Base-by-base conservation (phyloP, 2,329 filamentous ascomycete species). In the Aphanoascus verrucosus region DNA sequence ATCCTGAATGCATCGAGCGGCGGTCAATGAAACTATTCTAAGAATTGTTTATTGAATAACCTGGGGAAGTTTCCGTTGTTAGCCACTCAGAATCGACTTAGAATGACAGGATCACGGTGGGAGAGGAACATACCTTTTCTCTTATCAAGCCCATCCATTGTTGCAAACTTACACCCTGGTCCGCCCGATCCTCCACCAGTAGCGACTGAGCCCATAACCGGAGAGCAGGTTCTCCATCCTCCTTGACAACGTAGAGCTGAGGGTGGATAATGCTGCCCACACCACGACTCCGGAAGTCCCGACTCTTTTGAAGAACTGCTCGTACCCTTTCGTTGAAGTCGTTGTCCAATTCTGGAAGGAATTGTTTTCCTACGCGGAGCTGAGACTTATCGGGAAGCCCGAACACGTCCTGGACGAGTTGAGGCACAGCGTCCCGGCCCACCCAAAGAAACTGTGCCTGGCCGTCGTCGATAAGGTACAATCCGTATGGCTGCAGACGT, bases 361-460 rank as follows among this genome's bases (percentile, higher is more conserved):
- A 81, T 20, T 84, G 84, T 78, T 98, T 98, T 68, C 93, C 93
- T 58, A 96, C 88, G 60, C 88, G 89, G 57, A 98, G 75, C 65
- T 88, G 85, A 38, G 82, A 83, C 65, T 86, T 83, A 70, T 96
- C 90, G 44, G 84, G 77, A 9, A 93, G 78, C 20, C 89, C 91
- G 67, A 98, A 98, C 5, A 97, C 91, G 63, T 98, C 93, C 50
- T 79, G 72, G 40, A 97, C 76, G 32, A 98, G 78, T 65, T 94
- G 88, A 1, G 89, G 88, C 28, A 98, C 88, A 1, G 91, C 85
- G 61, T 98, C 91, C 35, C 90, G 83, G 12, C 93, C 93, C 17
- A 97, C 79, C 93, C 93, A 98, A 46, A 98, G 73, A 78, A 98
- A 98, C 68, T 98, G 93, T 5, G 88, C 96, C 70, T 96, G 91